Evolutionary conservation across 2,329 filamentous ascomycete species (phyloP).

Genomic region (Pezicula carpinea): DNA sequence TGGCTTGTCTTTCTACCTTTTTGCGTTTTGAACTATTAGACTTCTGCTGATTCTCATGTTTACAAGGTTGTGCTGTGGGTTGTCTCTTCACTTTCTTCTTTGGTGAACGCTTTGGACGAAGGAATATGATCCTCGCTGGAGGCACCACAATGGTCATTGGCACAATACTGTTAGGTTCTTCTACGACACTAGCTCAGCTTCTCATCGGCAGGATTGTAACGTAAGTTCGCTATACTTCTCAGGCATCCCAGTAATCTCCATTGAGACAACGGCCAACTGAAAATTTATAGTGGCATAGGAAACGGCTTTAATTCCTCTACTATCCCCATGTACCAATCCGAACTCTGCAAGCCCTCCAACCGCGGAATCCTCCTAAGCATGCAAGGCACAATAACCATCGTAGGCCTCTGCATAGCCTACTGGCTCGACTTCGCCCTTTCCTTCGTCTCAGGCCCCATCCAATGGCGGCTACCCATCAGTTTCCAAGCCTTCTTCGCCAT

Average conservation of each 20-base stretch:
- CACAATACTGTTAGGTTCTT: slow-evolving; percentile 35
- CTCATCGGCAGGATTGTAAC: slow-evolving; percentile 42
- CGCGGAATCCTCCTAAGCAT: slow-evolving; percentile 42
- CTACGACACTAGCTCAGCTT: slow-evolving; percentile 36
- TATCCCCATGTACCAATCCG: slow-evolving; percentile 29
- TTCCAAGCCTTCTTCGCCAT: slow-evolving; percentile 37
- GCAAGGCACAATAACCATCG: slow-evolving; percentile 39
- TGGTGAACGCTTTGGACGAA: slow-evolving; percentile 37
- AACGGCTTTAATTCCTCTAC: slow-evolving; percentile 33
- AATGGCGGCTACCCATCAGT: slow-evolving; percentile 39
- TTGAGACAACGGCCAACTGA: too few relatives aligned
- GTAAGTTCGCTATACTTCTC: slow-evolving; percentile 32
- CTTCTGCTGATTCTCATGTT: too few relatives aligned
- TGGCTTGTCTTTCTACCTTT: too few relatives aligned
- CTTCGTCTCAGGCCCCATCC: slow-evolving; percentile 29
- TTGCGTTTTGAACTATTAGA: too few relatives aligned
- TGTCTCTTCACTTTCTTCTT: slow-evolving; percentile 30
- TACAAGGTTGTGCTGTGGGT: slow-evolving; percentile 23
- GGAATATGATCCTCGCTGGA: slow-evolving; percentile 36
- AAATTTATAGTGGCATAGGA: too few relatives aligned
- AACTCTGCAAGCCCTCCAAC: slow-evolving; percentile 24
- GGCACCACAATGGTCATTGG: slow-evolving; percentile 39
- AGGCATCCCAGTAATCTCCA: neutral
- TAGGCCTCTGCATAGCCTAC: slow-evolving; percentile 41
- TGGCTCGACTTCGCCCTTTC: slow-evolving; percentile 35